Evolutionary conservation across 2,329 filamentous ascomycete genomes (phyloP).

Genomic region (Pyrenophora seminiperda): DNA sequence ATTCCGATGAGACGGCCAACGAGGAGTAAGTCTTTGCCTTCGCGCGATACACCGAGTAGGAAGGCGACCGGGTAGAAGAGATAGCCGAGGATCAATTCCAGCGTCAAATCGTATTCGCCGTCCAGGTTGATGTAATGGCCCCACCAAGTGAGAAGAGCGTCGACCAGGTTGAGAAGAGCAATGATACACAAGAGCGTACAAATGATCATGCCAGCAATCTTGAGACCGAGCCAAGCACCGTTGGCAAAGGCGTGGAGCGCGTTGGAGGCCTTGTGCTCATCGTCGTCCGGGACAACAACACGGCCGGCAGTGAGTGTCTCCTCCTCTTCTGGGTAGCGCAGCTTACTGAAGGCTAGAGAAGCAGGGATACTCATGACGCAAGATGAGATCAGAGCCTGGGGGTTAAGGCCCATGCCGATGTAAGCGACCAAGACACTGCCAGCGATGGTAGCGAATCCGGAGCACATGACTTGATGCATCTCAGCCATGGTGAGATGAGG

Average conservation of each 20-base stretch:
- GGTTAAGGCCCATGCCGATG: conserved; percentile 80
- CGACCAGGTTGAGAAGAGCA: conserved; percentile 72
- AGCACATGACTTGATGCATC: conserved; percentile 90
- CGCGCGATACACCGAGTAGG: conserved; percentile 75
- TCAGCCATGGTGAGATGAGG: conserved; percentile 84
- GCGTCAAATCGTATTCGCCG: conserved; percentile 67
- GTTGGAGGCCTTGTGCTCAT: conserved; percentile 77
- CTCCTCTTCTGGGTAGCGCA: conserved; percentile 87
- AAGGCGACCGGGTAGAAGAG: conserved; percentile 78
- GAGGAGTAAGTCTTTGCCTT: conserved; percentile 64
- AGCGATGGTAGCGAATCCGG: conserved; percentile 89
- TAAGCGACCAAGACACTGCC: conserved; percentile 87
- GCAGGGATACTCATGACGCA: conserved; percentile 97
- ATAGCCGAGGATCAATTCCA: conserved; percentile 78
- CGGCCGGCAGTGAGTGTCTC: conserved; percentile 82
- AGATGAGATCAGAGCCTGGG: conserved; percentile 83
- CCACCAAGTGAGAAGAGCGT: conserved; percentile 83
- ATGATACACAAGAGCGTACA: conserved; percentile 83
- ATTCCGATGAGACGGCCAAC: conserved; percentile 80
- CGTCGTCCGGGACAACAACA: conserved; percentile 79
- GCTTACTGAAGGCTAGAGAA: conserved; percentile 84
- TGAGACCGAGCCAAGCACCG: conserved; percentile 83
- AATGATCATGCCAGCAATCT: conserved; percentile 83
- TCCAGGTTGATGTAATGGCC: conserved; percentile 77
- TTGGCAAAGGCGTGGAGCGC: conserved; percentile 83